A percentile compares a stretch with the other conserved stretches of the same genome.
phyloP scores from a whole-genome alignment of 768 basidiomycete species.

The Macrolepiota fuliginosa region DNA sequence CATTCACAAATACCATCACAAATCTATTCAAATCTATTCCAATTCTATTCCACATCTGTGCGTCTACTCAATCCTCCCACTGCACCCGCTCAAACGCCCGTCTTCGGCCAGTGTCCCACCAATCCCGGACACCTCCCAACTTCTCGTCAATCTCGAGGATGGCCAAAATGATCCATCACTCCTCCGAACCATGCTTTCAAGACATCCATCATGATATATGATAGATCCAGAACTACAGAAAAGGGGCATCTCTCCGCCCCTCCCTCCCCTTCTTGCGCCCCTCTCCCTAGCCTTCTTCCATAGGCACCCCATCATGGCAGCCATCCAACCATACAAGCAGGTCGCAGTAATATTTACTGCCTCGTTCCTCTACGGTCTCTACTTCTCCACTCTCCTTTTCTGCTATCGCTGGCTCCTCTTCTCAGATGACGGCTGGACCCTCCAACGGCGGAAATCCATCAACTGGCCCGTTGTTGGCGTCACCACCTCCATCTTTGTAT shows the following conservation, averaged over 20 bases:
- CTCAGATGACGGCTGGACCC: slow-evolving; percentile 9
- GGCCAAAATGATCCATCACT: neutral
- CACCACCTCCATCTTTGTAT: neutral
- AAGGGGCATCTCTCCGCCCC: neutral
- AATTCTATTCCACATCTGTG: neutral
- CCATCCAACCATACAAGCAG: neutral
- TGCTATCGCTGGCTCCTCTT: slow-evolving; percentile 9
- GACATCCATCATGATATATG: neutral
- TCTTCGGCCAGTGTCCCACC: no score
- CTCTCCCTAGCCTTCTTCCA: neutral
- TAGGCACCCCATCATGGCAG: neutral
- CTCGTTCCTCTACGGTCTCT: slow-evolving; percentile 6
- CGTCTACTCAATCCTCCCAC: neutral
- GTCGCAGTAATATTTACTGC: slow-evolving; percentile 1
- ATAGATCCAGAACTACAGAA: neutral
- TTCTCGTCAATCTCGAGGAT: neutral
- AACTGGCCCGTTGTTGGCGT: slow-evolving; percentile 4
- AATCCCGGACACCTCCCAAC: no score
- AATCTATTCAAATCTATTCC: neutral
- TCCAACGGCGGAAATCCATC: neutral
- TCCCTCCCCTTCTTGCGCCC: neutral
- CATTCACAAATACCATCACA: neutral
- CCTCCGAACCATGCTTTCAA: neutral
- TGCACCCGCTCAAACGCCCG: neutral
- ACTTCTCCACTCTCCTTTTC: slow-evolving; percentile 2